Evolutionary conservation across 306 rosid genomes (phyloP), one percentile per base, ranked within the genome.

Genomic region (Cercis canadensis): DNA sequence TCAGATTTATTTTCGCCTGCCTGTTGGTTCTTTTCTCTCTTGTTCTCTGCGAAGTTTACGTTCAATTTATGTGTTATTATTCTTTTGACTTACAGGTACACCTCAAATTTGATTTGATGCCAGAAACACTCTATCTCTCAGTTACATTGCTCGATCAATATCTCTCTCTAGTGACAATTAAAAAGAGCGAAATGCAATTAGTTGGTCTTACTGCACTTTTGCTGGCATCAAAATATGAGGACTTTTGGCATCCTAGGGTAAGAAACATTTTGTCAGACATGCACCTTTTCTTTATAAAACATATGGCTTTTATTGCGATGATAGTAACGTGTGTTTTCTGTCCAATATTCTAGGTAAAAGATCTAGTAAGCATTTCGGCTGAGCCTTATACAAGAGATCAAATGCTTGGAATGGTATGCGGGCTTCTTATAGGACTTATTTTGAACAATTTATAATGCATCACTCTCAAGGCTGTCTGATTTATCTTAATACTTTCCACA

Each of bases 161-260:
- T 86, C 88, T 94, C 59, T 90, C 98, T 54, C 90, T 62, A 67
- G 92, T 83, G 63, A 53, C 78, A 47, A 64, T 87, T 5, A 67
- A 83, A 76, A 94, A 79, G 84, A 82, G 73, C 67, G 96, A 90
- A 68, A 69, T 91, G 87, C 97, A 90, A 79, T 84, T 90, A 80
- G 92, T 94, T 84, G 98, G 96, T 78, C 91, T 94, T 16, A 87
- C 97, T n/a, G 85, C 96, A 24, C 87, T 94, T 72, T 60, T 94
- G 69, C 74, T 94, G 78, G 97, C 98, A 62, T 90, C 98, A 5
- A 94, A 94, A 65, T 90, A 90, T 11, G 98, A 94, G 78, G 97
- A 90, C 51, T 90, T 89, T 70, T 94, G 97, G 97, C 97, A 90
- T 87, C 97, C 97, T 34, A 84, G 90, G 83, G 98, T 88, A 78